Evolutionary conservation across 2,329 filamentous ascomycete genomes (phyloP), one percentile per base, ranked within the genome.

Genomic region (Eutypella sp.): DNA sequence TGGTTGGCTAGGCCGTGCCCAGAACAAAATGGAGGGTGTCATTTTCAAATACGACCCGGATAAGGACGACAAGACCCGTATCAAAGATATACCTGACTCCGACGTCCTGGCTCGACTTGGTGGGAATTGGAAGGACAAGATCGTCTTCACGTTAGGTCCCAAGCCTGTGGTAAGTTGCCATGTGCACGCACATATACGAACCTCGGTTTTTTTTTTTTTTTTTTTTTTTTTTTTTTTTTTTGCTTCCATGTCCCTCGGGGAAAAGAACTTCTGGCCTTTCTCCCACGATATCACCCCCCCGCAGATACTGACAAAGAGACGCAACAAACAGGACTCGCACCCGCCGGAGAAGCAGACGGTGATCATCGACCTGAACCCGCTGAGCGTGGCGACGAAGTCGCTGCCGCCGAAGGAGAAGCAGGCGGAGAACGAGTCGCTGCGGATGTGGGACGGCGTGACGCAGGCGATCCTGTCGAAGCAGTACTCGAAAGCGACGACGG

Each of bases 21-120:
- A 95, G 57, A 96, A 97, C 68, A 90, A 86, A 62, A 85, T 99
- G 29, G 83, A 95, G 50, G 93, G 93, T 16, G 82, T 96, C 45
- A 78, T 97, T 45, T 99, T 96, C 76, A 85, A 79, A 41, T 96
- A 96, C 57, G 87, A 96, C 59, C 87, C 90, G 0, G 81, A 88
- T 19, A 92, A 91, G 47, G 92, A 97, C 64, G 81, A 80, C 63
- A 89, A 85, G 66, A 82, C 72, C 5, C 84, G 79, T 57, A 84
- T 96, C 58, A 89, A 85, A 68, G 91, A 96, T 50, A 89, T 99
- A 0, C 79, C 89, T 0, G 87, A 93, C 1, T 82, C 85, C 50
- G 89, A 96, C 59, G 73, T 99, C 25, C 75, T 97, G 44, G 89
- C 84, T 34, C 79, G 87, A 48, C 79, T 99, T 55, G 85, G 85